Percentiles rank a stretch among this genome's conserved stretches.
These are phyloP conservation scores for Penicillium steckii DNA, from an alignment of 495 filamentous ascomycete species.

Conservation along the genomic window DNA sequence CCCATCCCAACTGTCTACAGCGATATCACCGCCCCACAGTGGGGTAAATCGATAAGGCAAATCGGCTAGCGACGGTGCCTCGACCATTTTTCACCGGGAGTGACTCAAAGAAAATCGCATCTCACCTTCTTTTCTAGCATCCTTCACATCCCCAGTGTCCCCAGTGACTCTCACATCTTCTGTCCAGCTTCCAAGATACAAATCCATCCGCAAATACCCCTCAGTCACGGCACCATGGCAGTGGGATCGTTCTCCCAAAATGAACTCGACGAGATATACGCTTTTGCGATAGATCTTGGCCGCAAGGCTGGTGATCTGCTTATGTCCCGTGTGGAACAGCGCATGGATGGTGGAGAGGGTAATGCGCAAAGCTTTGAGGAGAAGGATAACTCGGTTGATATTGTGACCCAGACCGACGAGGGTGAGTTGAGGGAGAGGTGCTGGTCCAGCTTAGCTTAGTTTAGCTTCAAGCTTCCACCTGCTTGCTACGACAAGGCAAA, in stretches of 20 bases:
- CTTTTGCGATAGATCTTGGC: conserved; percentile 62
- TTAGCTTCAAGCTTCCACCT: no score
- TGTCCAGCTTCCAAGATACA: background rate
- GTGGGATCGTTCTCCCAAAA: conserved; percentile 25
- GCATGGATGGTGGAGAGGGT: conserved; percentile 28
- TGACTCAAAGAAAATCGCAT: conserved; percentile 13
- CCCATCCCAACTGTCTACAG: no score
- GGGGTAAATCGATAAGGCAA: conserved; percentile 21
- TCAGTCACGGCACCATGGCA: conserved; percentile 12
- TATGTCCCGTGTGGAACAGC: conserved; percentile 48
- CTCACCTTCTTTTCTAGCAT: background rate
- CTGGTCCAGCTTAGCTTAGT: no score
- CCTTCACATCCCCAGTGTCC: background rate
- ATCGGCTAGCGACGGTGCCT: conserved; percentile 21
- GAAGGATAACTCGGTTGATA: conserved; percentile 69
- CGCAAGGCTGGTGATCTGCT: conserved; percentile 62
- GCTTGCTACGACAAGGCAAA: no score
- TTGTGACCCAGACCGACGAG: conserved; percentile 70
- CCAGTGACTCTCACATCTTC: background rate
- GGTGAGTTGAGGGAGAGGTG: conserved; percentile 34
- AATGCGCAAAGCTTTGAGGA: conserved; percentile 31
- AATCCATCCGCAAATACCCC: background rate
- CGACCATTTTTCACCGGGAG: conserved; percentile 17
- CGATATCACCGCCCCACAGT: conserved; percentile 13
- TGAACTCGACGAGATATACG: conserved; percentile 60